Evolutionary conservation across 192 early-diverging fungal genomes (phyloP).

Genomic region (Coemansia guatemalensis): DNA sequence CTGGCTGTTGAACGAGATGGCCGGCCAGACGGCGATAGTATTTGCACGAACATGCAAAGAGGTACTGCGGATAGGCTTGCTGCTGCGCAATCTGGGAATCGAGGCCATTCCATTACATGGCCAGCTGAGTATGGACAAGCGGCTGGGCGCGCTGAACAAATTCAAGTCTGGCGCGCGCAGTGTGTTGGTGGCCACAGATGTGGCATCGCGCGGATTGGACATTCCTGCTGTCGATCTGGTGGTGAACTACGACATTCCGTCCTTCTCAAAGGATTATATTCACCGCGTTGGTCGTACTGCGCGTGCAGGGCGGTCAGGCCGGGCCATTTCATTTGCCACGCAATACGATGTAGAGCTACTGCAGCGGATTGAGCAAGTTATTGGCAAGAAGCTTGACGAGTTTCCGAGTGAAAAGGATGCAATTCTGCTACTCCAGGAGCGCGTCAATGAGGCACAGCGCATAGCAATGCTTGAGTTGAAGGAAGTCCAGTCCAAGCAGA

Average conservation of each 20-base stretch:
- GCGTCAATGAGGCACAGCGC: constrained; percentile 87
- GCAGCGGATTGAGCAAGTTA: constrained; percentile 89
- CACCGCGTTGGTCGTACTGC: constrained; percentile 87
- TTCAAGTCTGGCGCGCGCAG: constrained; percentile 89
- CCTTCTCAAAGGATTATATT: constrained; percentile 84
- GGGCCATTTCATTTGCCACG: constrained; percentile 78
- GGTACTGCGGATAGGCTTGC: constrained; percentile 78
- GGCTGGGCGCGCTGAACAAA: constrained; percentile 88
- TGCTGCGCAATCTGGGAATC: constrained; percentile 93
- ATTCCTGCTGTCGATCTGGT: constrained; percentile 96
- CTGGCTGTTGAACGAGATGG: constrained; percentile 91
- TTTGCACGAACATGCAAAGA: constrained; percentile 89
- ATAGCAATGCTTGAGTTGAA: constrained; percentile 86
- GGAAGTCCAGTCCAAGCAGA: constrained; percentile 50
- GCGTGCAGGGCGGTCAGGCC: constrained; percentile 77
- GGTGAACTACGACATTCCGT: constrained; percentile 95
- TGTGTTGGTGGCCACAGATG: constrained; percentile 94
- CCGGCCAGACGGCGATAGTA: constrained; percentile 88
- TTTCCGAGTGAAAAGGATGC: constrained; percentile 83
- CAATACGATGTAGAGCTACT: constrained; percentile 95
- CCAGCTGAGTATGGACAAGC: constrained; percentile 89
- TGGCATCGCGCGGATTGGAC: constrained; percentile 90
- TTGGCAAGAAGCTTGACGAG: constrained; percentile 82
- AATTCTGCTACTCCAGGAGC: constrained; percentile 89
- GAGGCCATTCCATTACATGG: constrained; percentile 93